These are phyloP conservation scores for Selaginella tamariscina DNA, from an alignment of 75 land plant species.

Conservation along the genomic window DNA sequence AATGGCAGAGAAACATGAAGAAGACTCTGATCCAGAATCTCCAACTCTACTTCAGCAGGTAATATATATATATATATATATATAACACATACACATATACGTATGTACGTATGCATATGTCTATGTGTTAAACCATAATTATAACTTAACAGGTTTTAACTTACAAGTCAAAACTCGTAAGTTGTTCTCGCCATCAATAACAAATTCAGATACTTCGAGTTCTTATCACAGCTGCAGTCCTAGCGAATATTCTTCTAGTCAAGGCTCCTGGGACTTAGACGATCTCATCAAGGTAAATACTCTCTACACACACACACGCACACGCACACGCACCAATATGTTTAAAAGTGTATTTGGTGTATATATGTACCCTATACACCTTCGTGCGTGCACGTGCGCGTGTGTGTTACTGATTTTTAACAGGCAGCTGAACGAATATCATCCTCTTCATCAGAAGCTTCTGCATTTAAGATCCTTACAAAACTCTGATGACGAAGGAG, in stretches of 20 bases:
- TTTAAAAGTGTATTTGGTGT: too few relatives aligned
- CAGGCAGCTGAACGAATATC: too few relatives aligned
- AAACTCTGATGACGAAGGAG: too few relatives aligned
- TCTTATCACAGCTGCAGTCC: background rate
- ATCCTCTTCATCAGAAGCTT: too few relatives aligned
- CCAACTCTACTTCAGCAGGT: background rate
- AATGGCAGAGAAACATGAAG: background rate
- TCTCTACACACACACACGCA: too few relatives aligned
- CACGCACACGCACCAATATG: too few relatives aligned
- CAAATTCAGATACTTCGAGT: background rate
- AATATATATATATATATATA: background rate
- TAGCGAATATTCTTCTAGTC: background rate
- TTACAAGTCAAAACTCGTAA: background rate
- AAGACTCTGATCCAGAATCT: background rate
- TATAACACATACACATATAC: too few relatives aligned
- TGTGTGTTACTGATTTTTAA: too few relatives aligned
- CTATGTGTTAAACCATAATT: background rate
- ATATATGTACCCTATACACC: too few relatives aligned
- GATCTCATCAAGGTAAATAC: constrained; percentile 3
- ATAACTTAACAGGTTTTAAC: background rate
- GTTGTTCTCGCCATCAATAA: background rate
- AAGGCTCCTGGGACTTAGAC: background rate
- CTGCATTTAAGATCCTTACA: too few relatives aligned
- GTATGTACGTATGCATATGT: too few relatives aligned
- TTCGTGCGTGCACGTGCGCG: too few relatives aligned